These are phyloP conservation scores for Colletotrichum navitas DNA, from an alignment of 2,329 filamentous ascomycete species.

Conservation along the genomic window DNA sequence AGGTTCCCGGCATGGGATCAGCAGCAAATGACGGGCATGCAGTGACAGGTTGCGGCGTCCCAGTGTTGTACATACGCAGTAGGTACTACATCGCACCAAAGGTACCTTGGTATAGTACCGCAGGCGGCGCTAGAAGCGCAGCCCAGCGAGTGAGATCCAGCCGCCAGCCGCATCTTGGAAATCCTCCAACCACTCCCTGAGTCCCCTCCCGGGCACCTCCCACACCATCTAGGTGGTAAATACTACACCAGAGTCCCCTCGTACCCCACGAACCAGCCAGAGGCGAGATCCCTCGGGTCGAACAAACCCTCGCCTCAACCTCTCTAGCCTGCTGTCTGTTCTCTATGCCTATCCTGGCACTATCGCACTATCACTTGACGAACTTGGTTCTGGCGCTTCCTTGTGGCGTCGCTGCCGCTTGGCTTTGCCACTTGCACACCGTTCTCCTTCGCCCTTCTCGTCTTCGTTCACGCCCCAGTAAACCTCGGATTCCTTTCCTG, in stretches of 20 bases:
- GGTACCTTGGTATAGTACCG: background rate
- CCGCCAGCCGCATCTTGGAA: constrained; percentile 37
- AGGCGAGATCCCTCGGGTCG: background rate
- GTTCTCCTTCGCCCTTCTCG: background rate
- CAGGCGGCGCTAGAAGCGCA: constrained; percentile 1
- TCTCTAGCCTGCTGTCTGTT: background rate
- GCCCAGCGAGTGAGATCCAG: constrained; percentile 33
- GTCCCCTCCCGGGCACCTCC: background rate
- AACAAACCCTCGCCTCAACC: background rate
- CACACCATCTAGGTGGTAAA: background rate
- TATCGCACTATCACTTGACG: constrained; percentile 9
- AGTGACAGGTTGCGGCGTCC: background rate
- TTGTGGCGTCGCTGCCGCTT: constrained; percentile 6
- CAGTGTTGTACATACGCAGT: background rate
- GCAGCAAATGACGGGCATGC: background rate
- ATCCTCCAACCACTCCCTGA: background rate
- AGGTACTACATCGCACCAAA: background rate
- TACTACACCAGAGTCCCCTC: background rate
- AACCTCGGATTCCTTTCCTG: constrained; percentile 12
- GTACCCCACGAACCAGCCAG: background rate
- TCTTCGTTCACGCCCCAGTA: background rate
- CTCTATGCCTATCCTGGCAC: background rate
- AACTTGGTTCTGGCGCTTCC: constrained; percentile 15
- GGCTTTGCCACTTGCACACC: constrained; percentile 10
- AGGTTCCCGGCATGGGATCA: background rate